Evolutionary conservation across 2,329 filamentous ascomycete species (phyloP), one percentile per base, ranked within the genome.

Genomic region (Aquanectria penicillioides): DNA sequence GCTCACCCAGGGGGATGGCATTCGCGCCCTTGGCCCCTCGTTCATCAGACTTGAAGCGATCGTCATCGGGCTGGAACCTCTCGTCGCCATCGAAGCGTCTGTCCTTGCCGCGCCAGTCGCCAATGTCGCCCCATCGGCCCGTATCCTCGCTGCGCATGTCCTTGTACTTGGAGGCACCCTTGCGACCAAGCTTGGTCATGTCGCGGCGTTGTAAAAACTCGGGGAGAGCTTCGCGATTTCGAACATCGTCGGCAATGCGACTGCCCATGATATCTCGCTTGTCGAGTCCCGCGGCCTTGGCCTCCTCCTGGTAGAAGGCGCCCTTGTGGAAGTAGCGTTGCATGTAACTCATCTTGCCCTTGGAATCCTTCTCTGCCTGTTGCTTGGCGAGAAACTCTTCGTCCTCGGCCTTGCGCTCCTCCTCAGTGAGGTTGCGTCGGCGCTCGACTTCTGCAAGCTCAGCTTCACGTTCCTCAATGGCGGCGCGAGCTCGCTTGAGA

Each of bases 291-390:
- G 91, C 87, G 13, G 87, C 87, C 67, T 89, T 87, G 48, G 89
- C 84, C 68, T 96, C 91, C 49, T 94, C 92, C 66, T 90, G 91
- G 81, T 92, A 98, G 80, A 98, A 99, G 13, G 95, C 95, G 44
- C 95, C 95, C 78, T 94, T 94, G 82, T 99, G 95, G 77, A 92
- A 94, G 79, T 98, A 99, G 73, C 94, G 93, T 73, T 97, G 94
- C 91, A 98, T 92, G 75, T 88, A 97, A 2, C 86, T 86, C 83
- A 95, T 92, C 77, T 94, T 90, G 50, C 93, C 93, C 60, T 90
- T 89, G 47, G 82, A 77, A 61, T 91, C 88, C 69, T 92, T 91
- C 63, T 97, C 93, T 62, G 91, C 90, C 67, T 90, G 87, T 76
- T 98, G 94, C 65, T 84, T 82, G 1, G 89, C 88, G 15, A 98